phyloP scores from a whole-genome alignment of 306 rosid species.

The Cercis canadensis region DNA sequence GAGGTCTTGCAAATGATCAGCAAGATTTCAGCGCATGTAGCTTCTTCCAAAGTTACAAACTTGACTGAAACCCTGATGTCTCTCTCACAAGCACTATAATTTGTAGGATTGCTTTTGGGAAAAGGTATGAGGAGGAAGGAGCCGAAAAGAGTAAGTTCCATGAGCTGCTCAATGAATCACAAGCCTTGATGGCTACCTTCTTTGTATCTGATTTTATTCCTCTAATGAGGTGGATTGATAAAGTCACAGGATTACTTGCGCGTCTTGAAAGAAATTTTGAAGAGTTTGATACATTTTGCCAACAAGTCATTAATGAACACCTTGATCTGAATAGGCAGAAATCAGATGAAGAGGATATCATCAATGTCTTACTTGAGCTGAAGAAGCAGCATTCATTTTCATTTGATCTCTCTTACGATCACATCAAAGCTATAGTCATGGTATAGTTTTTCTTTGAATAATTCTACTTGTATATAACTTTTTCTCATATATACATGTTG shows the following conservation, averaged over 20 bases:
- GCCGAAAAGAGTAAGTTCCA: not conserved
- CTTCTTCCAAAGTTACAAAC: slow-evolving; percentile 7
- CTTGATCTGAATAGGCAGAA: not conserved
- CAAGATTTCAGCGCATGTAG: slow-evolving; percentile 5
- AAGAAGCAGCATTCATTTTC: not conserved
- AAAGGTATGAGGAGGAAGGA: slow-evolving; percentile 27
- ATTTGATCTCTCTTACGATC: slow-evolving; percentile 12
- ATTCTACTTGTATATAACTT: too few species aligned
- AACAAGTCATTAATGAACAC: slow-evolving; percentile 26
- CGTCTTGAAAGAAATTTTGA: slow-evolving; percentile 22
- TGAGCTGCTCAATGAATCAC: not conserved
- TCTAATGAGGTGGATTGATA: slow-evolving; percentile 34
- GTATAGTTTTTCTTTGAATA: not conserved
- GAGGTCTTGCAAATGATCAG: slow-evolving; percentile 21
- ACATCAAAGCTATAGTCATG: slow-evolving; percentile 15
- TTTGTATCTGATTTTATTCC: slow-evolving; percentile 36
- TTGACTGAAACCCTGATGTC: slow-evolving; percentile 5
- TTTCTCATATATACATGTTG: too few species aligned
- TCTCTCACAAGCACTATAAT: not conserved
- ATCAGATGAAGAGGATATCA: slow-evolving; percentile 2
- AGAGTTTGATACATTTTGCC: slow-evolving; percentile 25
- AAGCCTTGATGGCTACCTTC: not conserved
- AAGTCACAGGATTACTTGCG: slow-evolving; percentile 7
- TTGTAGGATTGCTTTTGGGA: slow-evolving; percentile 17
- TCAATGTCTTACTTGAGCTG: slow-evolving; percentile 27